Evolutionary conservation across 1,284 basidiomycete species (phyloP).

Genomic region (Leccinum variabile): DNA sequence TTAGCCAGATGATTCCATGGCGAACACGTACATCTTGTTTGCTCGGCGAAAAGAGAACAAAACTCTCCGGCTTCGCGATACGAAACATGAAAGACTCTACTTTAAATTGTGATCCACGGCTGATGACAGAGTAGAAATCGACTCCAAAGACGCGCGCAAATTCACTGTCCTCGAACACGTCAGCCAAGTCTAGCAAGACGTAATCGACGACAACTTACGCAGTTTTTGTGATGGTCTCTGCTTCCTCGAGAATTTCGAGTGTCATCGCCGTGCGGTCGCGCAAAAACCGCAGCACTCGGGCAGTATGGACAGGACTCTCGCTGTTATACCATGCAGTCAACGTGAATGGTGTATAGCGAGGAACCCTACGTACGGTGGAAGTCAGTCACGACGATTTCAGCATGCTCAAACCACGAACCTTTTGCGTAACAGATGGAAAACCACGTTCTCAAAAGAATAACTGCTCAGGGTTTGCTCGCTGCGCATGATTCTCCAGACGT

Average conservation of each 20-base stretch:
- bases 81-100: constrained; percentile 98
- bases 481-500: constrained; percentile 91
- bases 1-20: neutral
- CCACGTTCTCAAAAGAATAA: constrained; percentile 92
- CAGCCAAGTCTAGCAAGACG: neutral
- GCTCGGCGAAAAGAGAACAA: constrained; percentile 85
- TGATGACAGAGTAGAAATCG: constrained; percentile 95
- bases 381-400: constrained; percentile 3
- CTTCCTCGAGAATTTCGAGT: constrained; percentile 76
- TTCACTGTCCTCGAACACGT: constrained; percentile 55
- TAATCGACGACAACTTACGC: constrained; percentile 54
- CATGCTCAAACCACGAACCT: constrained; percentile 46
- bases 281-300: constrained; percentile 64
- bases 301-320: constrained; percentile 52
- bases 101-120: constrained; percentile 95
- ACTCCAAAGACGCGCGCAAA: constrained; percentile 97
- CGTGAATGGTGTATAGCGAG: constrained; percentile 68
- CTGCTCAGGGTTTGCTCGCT: constrained; percentile 77
- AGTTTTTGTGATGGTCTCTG: constrained; percentile 84
- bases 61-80: constrained; percentile 96
- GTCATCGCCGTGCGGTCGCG: constrained; percentile 62
- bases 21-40: constrained; percentile 66
- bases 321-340: constrained; percentile 77
- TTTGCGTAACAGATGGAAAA: constrained; percentile 72
- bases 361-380: constrained; percentile 51